These are phyloP conservation scores for Stagonosporopsis rhizophila DNA, from an alignment of 2,329 filamentous ascomycete genomes.

Conservation along the genomic window DNA sequence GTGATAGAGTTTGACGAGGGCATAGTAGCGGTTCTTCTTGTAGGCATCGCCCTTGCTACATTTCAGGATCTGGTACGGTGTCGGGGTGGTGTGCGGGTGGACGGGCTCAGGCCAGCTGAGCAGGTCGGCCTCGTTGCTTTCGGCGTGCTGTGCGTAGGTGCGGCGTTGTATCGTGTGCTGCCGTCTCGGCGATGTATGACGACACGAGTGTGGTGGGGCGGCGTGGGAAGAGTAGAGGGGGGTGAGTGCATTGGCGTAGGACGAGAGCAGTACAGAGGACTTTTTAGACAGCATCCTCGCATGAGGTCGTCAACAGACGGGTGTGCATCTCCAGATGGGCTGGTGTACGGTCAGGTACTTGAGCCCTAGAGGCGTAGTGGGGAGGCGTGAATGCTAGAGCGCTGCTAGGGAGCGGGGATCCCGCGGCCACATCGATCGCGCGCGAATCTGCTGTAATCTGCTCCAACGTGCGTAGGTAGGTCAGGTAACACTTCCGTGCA, in stretches of 20 bases:
- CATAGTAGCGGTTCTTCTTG: constrained; percentile 83
- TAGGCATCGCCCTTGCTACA: constrained; percentile 70
- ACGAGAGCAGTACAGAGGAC: constrained; percentile 23
- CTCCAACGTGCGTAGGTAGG: constrained; percentile 5
- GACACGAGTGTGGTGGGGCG: constrained; percentile 51
- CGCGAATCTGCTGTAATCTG: constrained; percentile 12
- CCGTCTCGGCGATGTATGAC: constrained; percentile 43
- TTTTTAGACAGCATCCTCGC: constrained; percentile 50
- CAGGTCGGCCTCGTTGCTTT: constrained; percentile 31
- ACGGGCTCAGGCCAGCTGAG: constrained; percentile 43
- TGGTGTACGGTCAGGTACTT: constrained; percentile 11
- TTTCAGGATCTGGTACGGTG: constrained; percentile 89
- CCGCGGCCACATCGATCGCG: constrained; percentile 6
- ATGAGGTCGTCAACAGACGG: constrained; percentile 27
- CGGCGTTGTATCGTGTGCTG: constrained; percentile 24
- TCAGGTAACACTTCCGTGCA: not conserved
- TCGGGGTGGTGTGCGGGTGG: constrained; percentile 61
- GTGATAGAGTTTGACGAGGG: constrained; percentile 95
- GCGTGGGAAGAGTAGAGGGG: constrained; percentile 27
- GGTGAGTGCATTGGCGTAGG: constrained; percentile 26
- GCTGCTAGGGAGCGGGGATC: constrained; percentile 4
- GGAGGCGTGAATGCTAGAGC: constrained; percentile 12
- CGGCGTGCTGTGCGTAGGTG: constrained; percentile 40
- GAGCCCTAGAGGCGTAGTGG: constrained; percentile 7
- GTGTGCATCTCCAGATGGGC: constrained; percentile 32